These are phyloP conservation scores for Scheffersomyces quercinus DNA, from an alignment of 1,139 yeast genomes.

Conservation along the genomic window DNA sequence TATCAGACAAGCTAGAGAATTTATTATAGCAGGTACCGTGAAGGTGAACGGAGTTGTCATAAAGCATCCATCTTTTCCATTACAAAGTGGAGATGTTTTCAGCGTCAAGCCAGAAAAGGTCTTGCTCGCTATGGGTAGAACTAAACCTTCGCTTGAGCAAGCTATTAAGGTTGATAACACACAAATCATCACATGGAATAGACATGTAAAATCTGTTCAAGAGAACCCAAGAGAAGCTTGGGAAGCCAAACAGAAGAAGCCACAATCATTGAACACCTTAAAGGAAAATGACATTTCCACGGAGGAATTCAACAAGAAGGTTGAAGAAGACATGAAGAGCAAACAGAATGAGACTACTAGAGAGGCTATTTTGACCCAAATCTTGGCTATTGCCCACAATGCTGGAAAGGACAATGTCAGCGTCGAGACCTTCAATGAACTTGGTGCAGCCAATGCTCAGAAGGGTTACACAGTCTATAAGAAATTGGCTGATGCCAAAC, in stretches of 20 bases:
- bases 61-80: constrained; percentile 76
- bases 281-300: constrained; percentile 9
- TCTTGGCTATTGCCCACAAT: constrained; percentile 24
- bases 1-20: constrained; percentile 90
- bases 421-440: constrained; percentile 19
- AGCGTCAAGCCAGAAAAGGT: constrained; percentile 85
- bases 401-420: constrained; percentile 22
- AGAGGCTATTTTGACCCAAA: constrained; percentile 45
- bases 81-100: constrained; percentile 85
- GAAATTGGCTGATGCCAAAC: constrained; percentile 28
- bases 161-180: constrained; percentile 67
- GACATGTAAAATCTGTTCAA: constrained; percentile 59
- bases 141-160: constrained; percentile 72
- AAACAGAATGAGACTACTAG: constrained; percentile 46
- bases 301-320: constrained; percentile 25
- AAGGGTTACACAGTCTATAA: constrained; percentile 36
- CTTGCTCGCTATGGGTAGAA: constrained; percentile 78
- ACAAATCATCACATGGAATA: constrained; percentile 77
- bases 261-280: constrained; percentile 36
- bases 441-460: constrained; percentile 20
- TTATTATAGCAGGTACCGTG: constrained; percentile 79
- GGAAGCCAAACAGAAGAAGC: constrained; percentile 52
- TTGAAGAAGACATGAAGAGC: constrained; percentile 34
- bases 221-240: constrained; percentile 60
- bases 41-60: constrained; percentile 79